These are phyloP conservation scores for Tuber melanosporum DNA, from an alignment of 495 filamentous ascomycete species.

Conservation along the genomic window DNA sequence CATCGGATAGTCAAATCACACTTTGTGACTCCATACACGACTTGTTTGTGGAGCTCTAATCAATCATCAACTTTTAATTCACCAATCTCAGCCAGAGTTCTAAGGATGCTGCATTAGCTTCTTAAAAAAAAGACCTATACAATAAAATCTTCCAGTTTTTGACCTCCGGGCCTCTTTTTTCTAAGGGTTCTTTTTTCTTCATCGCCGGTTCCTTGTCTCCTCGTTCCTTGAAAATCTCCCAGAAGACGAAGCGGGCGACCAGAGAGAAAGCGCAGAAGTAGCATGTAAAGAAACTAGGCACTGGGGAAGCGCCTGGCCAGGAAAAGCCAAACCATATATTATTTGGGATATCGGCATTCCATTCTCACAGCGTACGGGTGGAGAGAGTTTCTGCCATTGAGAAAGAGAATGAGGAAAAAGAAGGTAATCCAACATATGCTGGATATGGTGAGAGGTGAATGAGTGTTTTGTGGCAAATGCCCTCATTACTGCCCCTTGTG, in stretches of 20 bases:
- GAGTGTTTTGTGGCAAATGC: background rate
- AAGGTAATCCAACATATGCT: background rate
- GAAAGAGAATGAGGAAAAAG: constrained; percentile 1
- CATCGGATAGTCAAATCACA: background rate
- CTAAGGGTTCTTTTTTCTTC: background rate
- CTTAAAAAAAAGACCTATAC: background rate
- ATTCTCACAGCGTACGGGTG: background rate
- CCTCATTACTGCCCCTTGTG: background rate
- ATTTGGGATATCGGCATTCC: no score
- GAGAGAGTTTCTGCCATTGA: constrained; percentile 1
- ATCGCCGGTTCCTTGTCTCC: background rate
- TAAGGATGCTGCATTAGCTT: background rate
- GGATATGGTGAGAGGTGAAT: constrained; percentile 1
- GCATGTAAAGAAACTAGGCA: background rate
- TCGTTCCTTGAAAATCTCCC: background rate
- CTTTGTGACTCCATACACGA: background rate
- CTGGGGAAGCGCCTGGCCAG: background rate
- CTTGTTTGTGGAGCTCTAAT: background rate
- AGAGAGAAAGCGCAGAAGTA: background rate
- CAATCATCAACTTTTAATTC: background rate
- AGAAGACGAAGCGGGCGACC: background rate
- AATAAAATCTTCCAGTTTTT: constrained; percentile 1
- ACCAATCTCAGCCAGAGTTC: background rate
- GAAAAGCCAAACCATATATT: background rate
- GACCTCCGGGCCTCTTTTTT: background rate